These are phyloP conservation scores for Phalaenopsis aphrodite DNA, from an alignment of 106 monocot species.

Conservation along the genomic window DNA sequence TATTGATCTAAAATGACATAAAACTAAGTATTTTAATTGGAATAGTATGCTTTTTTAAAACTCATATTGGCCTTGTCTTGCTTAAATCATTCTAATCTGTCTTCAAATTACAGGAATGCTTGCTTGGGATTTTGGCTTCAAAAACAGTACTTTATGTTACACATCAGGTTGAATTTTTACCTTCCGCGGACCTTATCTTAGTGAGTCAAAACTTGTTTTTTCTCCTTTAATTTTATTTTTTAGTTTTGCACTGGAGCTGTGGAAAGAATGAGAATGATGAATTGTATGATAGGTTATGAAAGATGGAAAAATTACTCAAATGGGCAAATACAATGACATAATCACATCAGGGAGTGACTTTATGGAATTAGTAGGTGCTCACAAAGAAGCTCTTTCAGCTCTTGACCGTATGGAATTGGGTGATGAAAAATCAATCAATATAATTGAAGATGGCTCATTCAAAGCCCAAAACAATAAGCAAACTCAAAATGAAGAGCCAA, in stretches of 20 bases:
- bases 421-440: constrained; percentile 9
- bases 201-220: constrained; percentile 28
- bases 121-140: constrained; percentile 53
- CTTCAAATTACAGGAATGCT: constrained; percentile 46
- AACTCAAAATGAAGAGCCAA: constrained; percentile 13
- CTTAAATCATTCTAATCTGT: constrained; percentile 24
- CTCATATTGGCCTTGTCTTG: constrained; percentile 18
- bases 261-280: not conserved
- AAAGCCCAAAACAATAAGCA: not conserved
- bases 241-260: not conserved
- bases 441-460: not conserved
- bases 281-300: constrained; percentile 46
- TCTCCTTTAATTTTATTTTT: not conserved
- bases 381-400: constrained; percentile 53
- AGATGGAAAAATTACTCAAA: constrained; percentile 72
- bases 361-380: constrained; percentile 80
- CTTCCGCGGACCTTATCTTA: constrained; percentile 74
- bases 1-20: not conserved
- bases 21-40: no score
- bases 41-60: no score
- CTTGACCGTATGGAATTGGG: constrained; percentile 30
- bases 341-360: constrained; percentile 71
- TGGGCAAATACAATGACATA: constrained; percentile 75
- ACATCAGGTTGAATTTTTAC: constrained; percentile 81
- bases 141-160: constrained; percentile 92